Percentiles rank a stretch among this genome's conserved stretches.
phyloP scores from a whole-genome alignment of 495 filamentous ascomycete genomes.

The Penicillium manginii region DNA sequence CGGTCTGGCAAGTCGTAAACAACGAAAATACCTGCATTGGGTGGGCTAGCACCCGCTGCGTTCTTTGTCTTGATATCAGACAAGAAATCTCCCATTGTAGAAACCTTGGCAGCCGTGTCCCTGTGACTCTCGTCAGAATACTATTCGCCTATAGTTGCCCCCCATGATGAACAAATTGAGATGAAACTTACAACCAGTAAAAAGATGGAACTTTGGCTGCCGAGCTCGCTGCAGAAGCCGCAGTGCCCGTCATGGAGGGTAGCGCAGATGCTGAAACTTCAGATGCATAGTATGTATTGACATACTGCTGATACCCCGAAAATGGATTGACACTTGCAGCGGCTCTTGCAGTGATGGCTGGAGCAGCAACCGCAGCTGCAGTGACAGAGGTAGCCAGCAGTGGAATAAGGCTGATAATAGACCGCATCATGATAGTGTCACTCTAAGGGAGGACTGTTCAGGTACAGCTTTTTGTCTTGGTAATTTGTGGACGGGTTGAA shows the following conservation, averaged over 20 bases:
- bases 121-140: conserved; percentile 24
- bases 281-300: conserved; percentile 61
- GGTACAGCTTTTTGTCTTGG: background rate
- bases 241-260: conserved; percentile 47
- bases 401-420: conserved; percentile 11
- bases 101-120: conserved; percentile 63
- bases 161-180: background rate
- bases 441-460: background rate
- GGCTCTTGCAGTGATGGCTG: conserved; percentile 3
- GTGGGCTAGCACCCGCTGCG: conserved; percentile 53
- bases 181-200: conserved; percentile 65
- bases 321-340: conserved; percentile 56
- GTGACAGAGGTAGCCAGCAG: conserved; percentile 14
- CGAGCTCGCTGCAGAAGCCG: conserved; percentile 43
- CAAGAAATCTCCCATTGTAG: conserved; percentile 59
- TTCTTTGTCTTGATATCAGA: conserved; percentile 58
- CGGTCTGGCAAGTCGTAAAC: conserved; percentile 79
- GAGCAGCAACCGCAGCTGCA: conserved; percentile 19
- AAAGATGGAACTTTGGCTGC: conserved; percentile 71
- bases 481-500: background rate
- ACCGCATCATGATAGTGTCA: conserved; percentile 14
- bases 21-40: conserved; percentile 60
- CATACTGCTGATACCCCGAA: conserved; percentile 55
- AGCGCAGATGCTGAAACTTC: conserved; percentile 56
- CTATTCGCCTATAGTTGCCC: background rate